These are phyloP conservation scores for Teunomyces lycoperdinae DNA, from an alignment of 805 yeast species.

Conservation along the genomic window DNA sequence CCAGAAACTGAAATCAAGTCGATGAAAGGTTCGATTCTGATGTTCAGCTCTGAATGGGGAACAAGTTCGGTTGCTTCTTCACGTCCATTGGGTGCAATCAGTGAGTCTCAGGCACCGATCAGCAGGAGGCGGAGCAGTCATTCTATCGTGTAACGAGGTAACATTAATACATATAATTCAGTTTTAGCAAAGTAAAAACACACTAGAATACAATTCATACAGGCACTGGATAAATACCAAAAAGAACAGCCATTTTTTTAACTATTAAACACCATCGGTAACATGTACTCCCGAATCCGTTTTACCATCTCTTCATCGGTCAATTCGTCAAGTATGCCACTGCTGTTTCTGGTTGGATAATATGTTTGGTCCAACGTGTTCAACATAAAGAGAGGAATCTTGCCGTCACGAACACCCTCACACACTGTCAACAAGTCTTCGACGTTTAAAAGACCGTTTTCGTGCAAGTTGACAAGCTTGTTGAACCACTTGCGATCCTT, in stretches of 20 bases:
- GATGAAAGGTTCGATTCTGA: slow-evolving; percentile 19
- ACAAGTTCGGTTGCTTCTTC: background rate
- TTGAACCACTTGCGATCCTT: slow-evolving; percentile 39
- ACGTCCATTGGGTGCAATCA: background rate
- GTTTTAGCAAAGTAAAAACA: slow-evolving; percentile 1
- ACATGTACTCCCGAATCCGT: slow-evolving; percentile 31
- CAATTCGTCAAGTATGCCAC: slow-evolving; percentile 14
- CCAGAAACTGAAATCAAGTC: slow-evolving; percentile 17
- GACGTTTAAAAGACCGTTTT: slow-evolving; percentile 21
- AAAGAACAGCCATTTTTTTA: background rate
- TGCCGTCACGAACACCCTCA: slow-evolving; percentile 38
- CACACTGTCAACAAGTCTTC: slow-evolving; percentile 32
- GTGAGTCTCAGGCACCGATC: background rate
- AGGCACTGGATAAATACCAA: background rate
- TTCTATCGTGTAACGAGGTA: background rate
- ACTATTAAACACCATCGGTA: slow-evolving; percentile 30
- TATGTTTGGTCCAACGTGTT: slow-evolving; percentile 32
- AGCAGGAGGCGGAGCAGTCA: background rate
- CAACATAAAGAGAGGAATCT: slow-evolving; percentile 34
- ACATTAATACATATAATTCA: slow-evolving; percentile 5
- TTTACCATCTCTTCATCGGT: slow-evolving; percentile 31
- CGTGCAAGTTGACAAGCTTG: slow-evolving; percentile 27
- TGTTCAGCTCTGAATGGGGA: slow-evolving; percentile 6
- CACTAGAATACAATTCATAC: background rate
- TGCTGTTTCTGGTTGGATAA: slow-evolving; percentile 19